Base-by-base conservation (phyloP, 306 rosid species). In the Citrullus mucosospermus region DNA sequence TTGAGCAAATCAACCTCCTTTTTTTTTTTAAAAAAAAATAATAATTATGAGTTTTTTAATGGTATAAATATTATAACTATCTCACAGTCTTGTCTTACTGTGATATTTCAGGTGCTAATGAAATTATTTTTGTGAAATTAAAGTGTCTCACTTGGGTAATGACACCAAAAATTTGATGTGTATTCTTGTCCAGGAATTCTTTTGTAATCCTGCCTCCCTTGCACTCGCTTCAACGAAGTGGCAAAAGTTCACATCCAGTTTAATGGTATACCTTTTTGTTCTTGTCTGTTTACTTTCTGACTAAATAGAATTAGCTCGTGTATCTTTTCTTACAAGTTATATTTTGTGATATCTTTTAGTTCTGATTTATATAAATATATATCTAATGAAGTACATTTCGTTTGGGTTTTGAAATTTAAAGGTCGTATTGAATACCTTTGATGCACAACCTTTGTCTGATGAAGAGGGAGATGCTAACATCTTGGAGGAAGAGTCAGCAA, bases 401-500 rank as follows among this genome's bases (percentile, higher is more conserved):
- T 43, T 69, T 70, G 44, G 38, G 75, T 75, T 85, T 79, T 74
- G 62, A 77, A 85, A 71, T 67, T 36, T 77, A 65, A 80, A 93
- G 98, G 91, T 90, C 77, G 94, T 94, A 59, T 65, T 94, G 80
- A 87, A 85, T 88, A 92, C 96, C 63, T 94, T 94, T 80, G 98
- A 94, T 83, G 92, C 98, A 4, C 98, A 94, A 89, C 98, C 98
- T 74, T 82, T 94, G 84, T 89, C 93, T 77, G 98, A 94, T 81
- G 98, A 92, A 90, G 97, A 84, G 81, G 98, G 98, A 50, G 91
- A 92, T 58, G 98, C 98, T 76, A 90, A 92, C 85, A 87, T 78
- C 85, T 88, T 92, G 91, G 97, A 92, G 89, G 98, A 89, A 80
- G 94, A 93, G 81, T 86, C 93, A 11, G 88, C 92, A 48, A 89